Percentiles rank a stretch among this genome's conserved stretches.
These are phyloP conservation scores for Lipomyces mesembrius DNA, from an alignment of 805 yeast genomes.

Conservation along the genomic window DNA sequence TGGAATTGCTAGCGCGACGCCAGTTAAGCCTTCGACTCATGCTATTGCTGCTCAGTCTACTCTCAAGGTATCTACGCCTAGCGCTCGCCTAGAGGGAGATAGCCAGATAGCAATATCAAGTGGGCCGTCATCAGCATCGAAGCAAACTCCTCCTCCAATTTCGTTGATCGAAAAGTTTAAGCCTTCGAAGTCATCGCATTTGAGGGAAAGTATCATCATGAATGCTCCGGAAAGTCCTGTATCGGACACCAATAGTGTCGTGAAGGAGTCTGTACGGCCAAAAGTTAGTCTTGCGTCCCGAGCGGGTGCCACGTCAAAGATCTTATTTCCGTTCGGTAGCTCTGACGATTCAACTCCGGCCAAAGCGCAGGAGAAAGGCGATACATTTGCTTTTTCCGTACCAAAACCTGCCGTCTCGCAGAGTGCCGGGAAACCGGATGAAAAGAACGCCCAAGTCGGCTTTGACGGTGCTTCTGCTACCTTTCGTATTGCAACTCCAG, in stretches of 20 bases:
- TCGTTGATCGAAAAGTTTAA: conserved; percentile 23
- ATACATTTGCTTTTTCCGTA: neutral
- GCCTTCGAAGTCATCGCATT: conserved; percentile 26
- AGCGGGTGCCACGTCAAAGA: neutral
- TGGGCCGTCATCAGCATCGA: neutral
- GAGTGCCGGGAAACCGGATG: neutral
- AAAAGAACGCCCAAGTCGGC: neutral
- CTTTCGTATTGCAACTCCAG: neutral
- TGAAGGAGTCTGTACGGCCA: neutral
- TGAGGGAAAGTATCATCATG: conserved; percentile 32
- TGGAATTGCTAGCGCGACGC: conserved; percentile 32
- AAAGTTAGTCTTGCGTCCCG: conserved; percentile 1
- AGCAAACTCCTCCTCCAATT: conserved; percentile 8
- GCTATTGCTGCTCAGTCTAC: neutral
- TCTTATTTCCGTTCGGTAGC: conserved; percentile 2
- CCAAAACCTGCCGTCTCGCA: neutral
- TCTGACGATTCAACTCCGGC: conserved; percentile 4
- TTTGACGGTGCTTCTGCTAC: neutral
- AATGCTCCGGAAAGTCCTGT: conserved; percentile 26
- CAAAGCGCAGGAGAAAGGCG: neutral
- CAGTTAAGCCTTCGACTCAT: neutral
- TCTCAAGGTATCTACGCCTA: neutral
- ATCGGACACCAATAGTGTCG: neutral
- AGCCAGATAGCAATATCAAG: neutral
- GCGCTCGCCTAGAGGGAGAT: conserved; percentile 4